Evolutionary conservation across 2,329 filamentous ascomycete genomes (phyloP).

Genomic region (Didymosphaeria variabile): DNA sequence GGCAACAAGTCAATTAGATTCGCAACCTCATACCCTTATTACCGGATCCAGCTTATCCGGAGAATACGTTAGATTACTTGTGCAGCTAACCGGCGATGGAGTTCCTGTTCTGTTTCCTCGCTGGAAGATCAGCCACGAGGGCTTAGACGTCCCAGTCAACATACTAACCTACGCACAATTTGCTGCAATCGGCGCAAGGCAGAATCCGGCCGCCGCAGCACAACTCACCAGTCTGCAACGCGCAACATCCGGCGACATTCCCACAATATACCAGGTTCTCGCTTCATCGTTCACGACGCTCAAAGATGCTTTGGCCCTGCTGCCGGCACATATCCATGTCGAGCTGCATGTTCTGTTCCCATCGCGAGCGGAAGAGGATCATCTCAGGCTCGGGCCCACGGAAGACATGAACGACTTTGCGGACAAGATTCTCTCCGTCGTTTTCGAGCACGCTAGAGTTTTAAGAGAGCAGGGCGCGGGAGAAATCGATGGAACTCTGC

Average conservation of each 20-base stretch:
- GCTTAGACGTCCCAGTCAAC: slow-evolving; percentile 82
- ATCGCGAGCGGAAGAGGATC: slow-evolving; percentile 74
- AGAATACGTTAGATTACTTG: slow-evolving; percentile 91
- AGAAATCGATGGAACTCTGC: slow-evolving; percentile 70
- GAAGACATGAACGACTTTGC: slow-evolving; percentile 87
- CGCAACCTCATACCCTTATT: slow-evolving; percentile 84
- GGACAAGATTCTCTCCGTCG: slow-evolving; percentile 81
- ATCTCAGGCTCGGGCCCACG: slow-evolving; percentile 74
- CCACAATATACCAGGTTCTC: slow-evolving; percentile 75
- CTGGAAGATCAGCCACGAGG: slow-evolving; percentile 80
- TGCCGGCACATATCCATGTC: slow-evolving; percentile 83
- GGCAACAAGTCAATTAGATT: slow-evolving; percentile 90
- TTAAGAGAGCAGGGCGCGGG: slow-evolving; percentile 65
- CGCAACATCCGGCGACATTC: slow-evolving; percentile 46
- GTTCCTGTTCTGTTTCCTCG: slow-evolving; percentile 86
- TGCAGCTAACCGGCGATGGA: slow-evolving; percentile 89
- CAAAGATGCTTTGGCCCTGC: slow-evolving; percentile 74
- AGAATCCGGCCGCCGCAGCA: slow-evolving; percentile 34
- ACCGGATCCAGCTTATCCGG: slow-evolving; percentile 95
- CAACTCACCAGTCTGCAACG: slow-evolving; percentile 39
- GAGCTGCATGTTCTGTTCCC: slow-evolving; percentile 95
- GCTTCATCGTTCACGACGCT: slow-evolving; percentile 82
- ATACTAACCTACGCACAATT: slow-evolving; percentile 81
- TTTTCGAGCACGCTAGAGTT: slow-evolving; percentile 88
- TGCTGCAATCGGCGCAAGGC: slow-evolving; percentile 54